Conservation (phyloP, 1,284 basidiomycete genomes). For the Rhizoctonia solani region DNA sequence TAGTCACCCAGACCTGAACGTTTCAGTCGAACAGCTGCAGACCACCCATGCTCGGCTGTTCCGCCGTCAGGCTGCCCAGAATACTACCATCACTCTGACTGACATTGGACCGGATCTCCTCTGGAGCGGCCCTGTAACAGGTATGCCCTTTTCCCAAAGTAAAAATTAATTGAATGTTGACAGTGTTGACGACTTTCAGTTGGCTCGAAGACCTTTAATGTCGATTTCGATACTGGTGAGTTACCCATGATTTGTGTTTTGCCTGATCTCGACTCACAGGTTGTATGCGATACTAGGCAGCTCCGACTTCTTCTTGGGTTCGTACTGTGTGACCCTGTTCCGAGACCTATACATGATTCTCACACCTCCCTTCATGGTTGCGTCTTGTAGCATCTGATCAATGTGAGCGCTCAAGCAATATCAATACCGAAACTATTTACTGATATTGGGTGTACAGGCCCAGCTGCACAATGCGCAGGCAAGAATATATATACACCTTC, state of each 20-base stretch:
- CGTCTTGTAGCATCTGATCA: constrained; percentile 28
- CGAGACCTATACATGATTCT: too few relatives aligned
- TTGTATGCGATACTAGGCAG: too few relatives aligned
- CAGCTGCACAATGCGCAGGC: constrained; percentile 24
- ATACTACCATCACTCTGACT: constrained; percentile 24
- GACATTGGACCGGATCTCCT: constrained; percentile 23
- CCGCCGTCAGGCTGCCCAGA: constrained; percentile 15
- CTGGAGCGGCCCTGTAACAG: constrained; percentile 26
- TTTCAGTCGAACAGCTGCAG: constrained; percentile 23
- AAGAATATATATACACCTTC: constrained; percentile 4
- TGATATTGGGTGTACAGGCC: background rate
- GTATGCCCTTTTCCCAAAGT: constrained; percentile 19
- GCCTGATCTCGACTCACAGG: too few relatives aligned
- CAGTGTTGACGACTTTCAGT: too few relatives aligned
- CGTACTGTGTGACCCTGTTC: too few relatives aligned
- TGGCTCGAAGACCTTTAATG: constrained; percentile 28
- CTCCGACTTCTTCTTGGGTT: too few relatives aligned
- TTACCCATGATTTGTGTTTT: too few relatives aligned
- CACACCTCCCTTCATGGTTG: too few relatives aligned
- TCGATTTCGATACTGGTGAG: constrained; percentile 27
- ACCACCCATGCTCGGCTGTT: constrained; percentile 22
- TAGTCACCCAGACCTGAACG: constrained; percentile 25
- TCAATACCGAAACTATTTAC: background rate
- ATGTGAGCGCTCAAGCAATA: background rate
- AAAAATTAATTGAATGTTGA: too few relatives aligned